Conservation (phyloP, 495 filamentous ascomycete genomes). For the Bacidia gigantensis region DNA sequence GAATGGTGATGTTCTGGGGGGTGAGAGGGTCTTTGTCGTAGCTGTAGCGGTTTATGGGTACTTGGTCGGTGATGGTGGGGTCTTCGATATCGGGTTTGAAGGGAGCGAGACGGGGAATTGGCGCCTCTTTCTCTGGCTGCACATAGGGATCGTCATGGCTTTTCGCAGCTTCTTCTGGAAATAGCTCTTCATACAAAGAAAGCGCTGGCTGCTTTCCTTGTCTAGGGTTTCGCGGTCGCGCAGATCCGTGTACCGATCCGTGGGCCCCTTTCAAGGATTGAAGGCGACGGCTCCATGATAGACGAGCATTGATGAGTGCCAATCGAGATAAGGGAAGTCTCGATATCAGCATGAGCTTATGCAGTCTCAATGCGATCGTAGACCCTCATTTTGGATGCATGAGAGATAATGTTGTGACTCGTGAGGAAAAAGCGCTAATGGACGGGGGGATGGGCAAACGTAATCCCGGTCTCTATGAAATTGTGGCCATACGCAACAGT, state of each 20-base stretch:
- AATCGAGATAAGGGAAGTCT: neutral
- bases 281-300: too few relatives aligned
- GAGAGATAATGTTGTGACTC: too few relatives aligned
- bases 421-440: too few relatives aligned
- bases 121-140: constrained; percentile 1
- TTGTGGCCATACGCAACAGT: too few relatives aligned
- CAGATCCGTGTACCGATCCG: neutral
- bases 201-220: too few relatives aligned
- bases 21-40: neutral
- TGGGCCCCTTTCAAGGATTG: neutral
- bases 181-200: constrained; percentile 44
- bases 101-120: neutral
- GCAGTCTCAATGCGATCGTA: too few relatives aligned
- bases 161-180: constrained; percentile 33
- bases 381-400: too few relatives aligned
- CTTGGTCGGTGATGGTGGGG: neutral
- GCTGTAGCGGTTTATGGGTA: neutral
- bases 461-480: too few relatives aligned
- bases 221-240: neutral
- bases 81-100: neutral
- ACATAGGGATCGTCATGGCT: constrained; percentile 9
- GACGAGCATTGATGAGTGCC: too few relatives aligned
- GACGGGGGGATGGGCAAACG: too few relatives aligned
- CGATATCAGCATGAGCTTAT: constrained; percentile 1
- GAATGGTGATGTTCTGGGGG: constrained; percentile 4